Evolutionary conservation across 257 asterid species (phyloP).

Genomic region (Scutellaria galericulata): DNA sequence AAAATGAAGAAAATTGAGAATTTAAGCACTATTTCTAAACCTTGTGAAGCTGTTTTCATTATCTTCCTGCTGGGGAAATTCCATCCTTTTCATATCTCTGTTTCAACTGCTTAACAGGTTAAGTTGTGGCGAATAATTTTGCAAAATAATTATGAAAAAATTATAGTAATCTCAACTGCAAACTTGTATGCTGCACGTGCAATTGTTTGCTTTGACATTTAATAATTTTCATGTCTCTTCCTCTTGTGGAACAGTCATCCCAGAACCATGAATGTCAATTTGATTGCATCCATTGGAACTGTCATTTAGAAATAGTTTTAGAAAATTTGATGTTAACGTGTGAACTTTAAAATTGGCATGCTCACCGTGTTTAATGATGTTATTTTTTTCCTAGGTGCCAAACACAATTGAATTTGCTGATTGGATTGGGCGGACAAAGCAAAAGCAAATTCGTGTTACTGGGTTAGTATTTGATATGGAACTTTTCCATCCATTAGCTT

Average conservation of each 20-base stretch:
- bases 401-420: slow-evolving; percentile 97
- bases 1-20: background rate
- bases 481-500: slow-evolving; percentile 19
- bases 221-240: background rate
- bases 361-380: background rate
- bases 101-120: background rate
- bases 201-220: background rate
- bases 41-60: background rate
- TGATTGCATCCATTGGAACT: slow-evolving; percentile 9
- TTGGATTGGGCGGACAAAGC: slow-evolving; percentile 99
- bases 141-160: background rate
- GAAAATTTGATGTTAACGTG: background rate
- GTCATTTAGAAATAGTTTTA: background rate
- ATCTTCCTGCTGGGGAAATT: slow-evolving; percentile 11
- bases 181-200: background rate
- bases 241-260: background rate
- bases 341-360: background rate
- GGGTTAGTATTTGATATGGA: slow-evolving; percentile 65
- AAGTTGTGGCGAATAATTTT: background rate
- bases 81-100: background rate
- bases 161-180: background rate
- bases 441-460: slow-evolving; percentile 88
- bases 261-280: slow-evolving; percentile 2
- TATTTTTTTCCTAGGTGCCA: slow-evolving; percentile 66
- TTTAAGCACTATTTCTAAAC: slow-evolving; percentile 8